Evolutionary conservation across 2,329 filamentous ascomycete genomes (phyloP).

Genomic region (Podosphaera leucotricha): DNA sequence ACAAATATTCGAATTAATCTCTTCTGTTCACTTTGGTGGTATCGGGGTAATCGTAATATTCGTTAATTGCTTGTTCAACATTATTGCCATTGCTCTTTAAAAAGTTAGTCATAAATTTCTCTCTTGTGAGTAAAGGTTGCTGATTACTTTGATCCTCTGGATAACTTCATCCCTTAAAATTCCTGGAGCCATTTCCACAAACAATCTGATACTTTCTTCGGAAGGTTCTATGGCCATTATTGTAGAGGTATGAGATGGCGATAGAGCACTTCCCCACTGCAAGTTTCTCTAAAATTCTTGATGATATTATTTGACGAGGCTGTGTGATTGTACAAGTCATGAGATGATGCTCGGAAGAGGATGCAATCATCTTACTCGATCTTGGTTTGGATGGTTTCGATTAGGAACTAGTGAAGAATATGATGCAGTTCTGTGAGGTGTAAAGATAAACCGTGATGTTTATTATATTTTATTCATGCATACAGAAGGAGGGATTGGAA

Average conservation of each 20-base stretch:
- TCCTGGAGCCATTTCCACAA: conserved; percentile 2
- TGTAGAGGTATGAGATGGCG: not conserved
- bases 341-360: no score
- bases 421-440: no score
- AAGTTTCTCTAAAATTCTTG: not conserved
- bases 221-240: not conserved
- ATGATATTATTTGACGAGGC: not conserved
- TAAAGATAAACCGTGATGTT: no score
- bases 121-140: conserved; percentile 4
- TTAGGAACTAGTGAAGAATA: no score
- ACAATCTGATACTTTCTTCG: not conserved
- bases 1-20: no score
- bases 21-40: conserved; percentile 14
- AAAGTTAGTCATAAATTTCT: not conserved
- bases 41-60: conserved; percentile 26
- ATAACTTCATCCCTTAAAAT: conserved; percentile 8
- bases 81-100: conserved; percentile 22
- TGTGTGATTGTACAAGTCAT: not conserved
- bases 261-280: not conserved
- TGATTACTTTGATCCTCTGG: conserved; percentile 11
- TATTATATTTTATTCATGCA: no score
- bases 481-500: no score
- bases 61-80: conserved; percentile 24
- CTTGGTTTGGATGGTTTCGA: no score
- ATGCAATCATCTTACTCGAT: no score